Evolutionary conservation across 177 flowering plant species (phyloP).

Genomic region (Tripterygium wilfordii): DNA sequence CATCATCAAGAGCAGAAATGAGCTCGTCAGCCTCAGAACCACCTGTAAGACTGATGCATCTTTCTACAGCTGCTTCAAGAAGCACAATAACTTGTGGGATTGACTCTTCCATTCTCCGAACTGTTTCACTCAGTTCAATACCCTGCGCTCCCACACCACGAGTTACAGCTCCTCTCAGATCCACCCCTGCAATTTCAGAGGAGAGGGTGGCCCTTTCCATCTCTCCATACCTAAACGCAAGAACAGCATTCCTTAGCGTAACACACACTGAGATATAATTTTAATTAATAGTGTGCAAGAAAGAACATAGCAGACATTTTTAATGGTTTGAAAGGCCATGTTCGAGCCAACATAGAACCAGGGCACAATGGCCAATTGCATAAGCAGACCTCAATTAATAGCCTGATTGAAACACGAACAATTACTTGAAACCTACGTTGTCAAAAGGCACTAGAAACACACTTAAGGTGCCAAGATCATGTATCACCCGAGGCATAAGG

Average conservation of each 20-base stretch:
- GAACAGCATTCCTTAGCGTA: not conserved
- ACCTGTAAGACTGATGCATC: slow-evolving; percentile 95
- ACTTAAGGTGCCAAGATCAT: too few species aligned
- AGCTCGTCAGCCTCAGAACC: slow-evolving; percentile 98
- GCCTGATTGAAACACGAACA: too few species aligned
- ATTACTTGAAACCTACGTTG: too few species aligned
- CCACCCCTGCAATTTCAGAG: slow-evolving; percentile 74
- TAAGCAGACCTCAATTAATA: too few species aligned
- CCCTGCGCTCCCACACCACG: slow-evolving; percentile 97
- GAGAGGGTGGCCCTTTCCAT: slow-evolving; percentile 93
- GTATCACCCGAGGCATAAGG: too few species aligned
- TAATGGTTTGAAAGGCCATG: too few species aligned
- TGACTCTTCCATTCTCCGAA: slow-evolving; percentile 98
- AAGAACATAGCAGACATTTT: too few species aligned
- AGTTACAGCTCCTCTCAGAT: slow-evolving; percentile 90
- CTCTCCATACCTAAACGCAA: slow-evolving; percentile 73
- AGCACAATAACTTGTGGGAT: slow-evolving; percentile 89
- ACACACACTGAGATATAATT: too few species aligned
- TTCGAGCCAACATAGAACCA: too few species aligned
- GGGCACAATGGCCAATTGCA: too few species aligned
- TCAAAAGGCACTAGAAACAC: too few species aligned
- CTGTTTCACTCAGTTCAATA: slow-evolving; percentile 98
- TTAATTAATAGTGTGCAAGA: too few species aligned
- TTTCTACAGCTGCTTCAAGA: slow-evolving; percentile 95
- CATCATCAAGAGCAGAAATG: slow-evolving; percentile 82